Evolutionary conservation across 805 yeast genomes (phyloP), one percentile per base, ranked within the genome.

Genomic region (Danielozyma ontarioensis): DNA sequence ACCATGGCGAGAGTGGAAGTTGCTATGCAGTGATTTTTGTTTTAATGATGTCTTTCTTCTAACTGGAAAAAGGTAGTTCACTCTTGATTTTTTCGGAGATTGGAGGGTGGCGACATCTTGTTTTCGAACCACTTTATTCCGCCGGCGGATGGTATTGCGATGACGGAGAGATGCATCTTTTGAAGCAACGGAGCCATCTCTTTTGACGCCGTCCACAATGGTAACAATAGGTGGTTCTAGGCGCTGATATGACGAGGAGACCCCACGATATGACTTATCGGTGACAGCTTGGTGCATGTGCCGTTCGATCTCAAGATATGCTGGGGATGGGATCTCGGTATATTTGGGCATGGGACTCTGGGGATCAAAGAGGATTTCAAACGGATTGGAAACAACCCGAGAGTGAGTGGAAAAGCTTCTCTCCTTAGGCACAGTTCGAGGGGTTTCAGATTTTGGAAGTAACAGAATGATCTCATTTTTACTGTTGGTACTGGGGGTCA

Each of bases 1-100:
- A 10, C 46, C 51, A 7, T 34, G 35, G 22, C 37, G 46, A 4
- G 39, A 36, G 3, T 16, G 17, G 29, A 46, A 63, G 24, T 25
- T 53, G 50, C n/a, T 37, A 29, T 31, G 29, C 34, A n/a, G 35
- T 35, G 27, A 10, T 13, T 33, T 33, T 29, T 36, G 24, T 22
- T 54, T 57, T 33, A 62, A 55, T 1, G 69, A 62, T 1, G 57
- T 54, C 24, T 49, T 54, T 26, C 69, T 42, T 29, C 46, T 54
- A 4, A 64, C 64, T 4, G 68, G 69, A 32, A 63, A 64, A 17
- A 51, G 27, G 26, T 54, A 62, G n/a, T n/a, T n/a, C n/a, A n/a
- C n/a, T 19, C 38, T 33, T 18, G 46, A 18, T 29, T 21, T 35
- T 25, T 33, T 36, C n/a, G n/a, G n/a, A n/a, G n/a, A n/a, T n/a